phyloP scores from a whole-genome alignment of 805 yeast genomes.

The Candida easanensis region DNA sequence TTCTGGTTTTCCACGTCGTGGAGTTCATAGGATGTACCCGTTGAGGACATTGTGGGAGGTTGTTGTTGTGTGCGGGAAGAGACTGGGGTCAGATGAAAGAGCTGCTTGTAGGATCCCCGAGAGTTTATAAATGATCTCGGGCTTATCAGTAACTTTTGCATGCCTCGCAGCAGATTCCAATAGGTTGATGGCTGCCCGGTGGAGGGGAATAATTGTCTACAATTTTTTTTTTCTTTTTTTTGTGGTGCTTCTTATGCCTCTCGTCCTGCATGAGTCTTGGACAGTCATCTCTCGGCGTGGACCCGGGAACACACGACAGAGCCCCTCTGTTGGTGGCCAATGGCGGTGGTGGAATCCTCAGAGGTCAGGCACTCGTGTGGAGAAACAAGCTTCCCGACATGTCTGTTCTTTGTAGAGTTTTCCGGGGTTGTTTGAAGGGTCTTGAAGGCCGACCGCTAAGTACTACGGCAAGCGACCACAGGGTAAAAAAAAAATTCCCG shows the following conservation, averaged over 20 bases:
- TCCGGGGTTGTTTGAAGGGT: no score
- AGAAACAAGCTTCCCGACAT: no score
- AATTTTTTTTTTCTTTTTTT: not conserved
- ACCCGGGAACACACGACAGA: no score
- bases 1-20: constrained; percentile 11
- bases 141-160: constrained; percentile 7
- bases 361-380: no score
- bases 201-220: no score
- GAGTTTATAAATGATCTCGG: constrained; percentile 5
- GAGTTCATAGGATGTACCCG: constrained; percentile 9
- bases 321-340: no score
- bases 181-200: not conserved
- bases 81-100: not conserved
- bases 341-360: no score
- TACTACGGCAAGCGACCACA: not conserved
- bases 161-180: not conserved
- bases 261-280: not conserved
- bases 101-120: not conserved
- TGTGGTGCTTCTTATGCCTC: not conserved
- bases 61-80: not conserved
- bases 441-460: not conserved
- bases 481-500: no score
- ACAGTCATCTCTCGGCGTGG: no score
- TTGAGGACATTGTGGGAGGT: constrained; percentile 4
- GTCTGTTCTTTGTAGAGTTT: no score